Conservation (phyloP, 345 rosid species). For the Leavenworthia alabamica region DNA sequence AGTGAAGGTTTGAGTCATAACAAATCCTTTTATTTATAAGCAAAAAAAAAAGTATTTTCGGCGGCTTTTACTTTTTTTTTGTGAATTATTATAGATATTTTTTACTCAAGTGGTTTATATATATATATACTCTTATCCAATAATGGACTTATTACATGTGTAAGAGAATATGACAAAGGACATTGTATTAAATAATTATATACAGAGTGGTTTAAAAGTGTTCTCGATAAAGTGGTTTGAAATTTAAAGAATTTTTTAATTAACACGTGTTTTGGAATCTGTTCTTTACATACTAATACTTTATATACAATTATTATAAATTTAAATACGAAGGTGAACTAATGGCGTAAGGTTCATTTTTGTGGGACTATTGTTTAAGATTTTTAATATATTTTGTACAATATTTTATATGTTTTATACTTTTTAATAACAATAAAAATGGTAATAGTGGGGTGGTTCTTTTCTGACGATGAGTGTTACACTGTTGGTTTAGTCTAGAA, state of each 20-base stretch:
- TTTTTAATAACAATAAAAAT: too few relatives aligned
- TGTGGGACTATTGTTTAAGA: too few relatives aligned
- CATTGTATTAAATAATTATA: neutral
- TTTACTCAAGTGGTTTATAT: neutral
- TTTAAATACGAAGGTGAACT: too few relatives aligned
- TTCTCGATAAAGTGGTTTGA: neutral
- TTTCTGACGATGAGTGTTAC: too few relatives aligned
- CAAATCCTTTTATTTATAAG: slow-evolving; percentile 9
- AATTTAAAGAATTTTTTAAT: neutral
- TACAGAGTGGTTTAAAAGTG: neutral
- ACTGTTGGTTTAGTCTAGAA: too few relatives aligned
- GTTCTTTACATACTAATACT: too few relatives aligned
- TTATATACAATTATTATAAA: too few relatives aligned
- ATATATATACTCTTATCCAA: neutral
- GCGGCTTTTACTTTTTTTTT: neutral
- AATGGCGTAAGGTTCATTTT: too few relatives aligned
- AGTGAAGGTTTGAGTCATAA: slow-evolving; percentile 2
- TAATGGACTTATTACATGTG: neutral
- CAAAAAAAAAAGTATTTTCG: neutral
- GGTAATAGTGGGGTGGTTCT: too few relatives aligned
- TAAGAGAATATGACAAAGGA: neutral
- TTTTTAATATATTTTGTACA: too few relatives aligned
- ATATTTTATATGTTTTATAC: too few relatives aligned
- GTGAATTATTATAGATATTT: neutral
- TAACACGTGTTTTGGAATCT: neutral